Base-by-base conservation (phyloP, 2,329 filamentous ascomycete genomes). In the Emergomyces pasteurianus region DNA sequence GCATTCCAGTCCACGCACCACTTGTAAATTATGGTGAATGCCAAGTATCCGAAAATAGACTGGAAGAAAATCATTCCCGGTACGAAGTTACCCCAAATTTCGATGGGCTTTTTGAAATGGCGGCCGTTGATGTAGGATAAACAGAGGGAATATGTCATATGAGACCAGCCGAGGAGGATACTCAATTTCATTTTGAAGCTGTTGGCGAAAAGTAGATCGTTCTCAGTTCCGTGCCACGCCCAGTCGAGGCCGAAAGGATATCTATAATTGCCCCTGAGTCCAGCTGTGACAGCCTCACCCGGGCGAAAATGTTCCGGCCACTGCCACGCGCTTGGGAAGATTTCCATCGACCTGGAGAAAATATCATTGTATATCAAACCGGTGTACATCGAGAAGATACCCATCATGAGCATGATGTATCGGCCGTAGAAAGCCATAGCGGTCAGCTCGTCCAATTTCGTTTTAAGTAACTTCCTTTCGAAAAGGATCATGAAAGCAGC, bases 171-270 rank as follows among this genome's bases (percentile, higher is more conserved):
- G 66, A 99, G 83, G 66, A 99, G 84, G 72, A 99, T 96, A 79
- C 90, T 95, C 78, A 99, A 89, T 82, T 99, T 99, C 94, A 99
- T 99, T 86, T 99, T 99, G 83, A 94, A 95, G 76, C 89, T 95
- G 87, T 99, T 99, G 74, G 85, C 88, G 79, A 99, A 99, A 57
- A 99, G 83, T 23, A 99, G 82, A 63, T 95, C 88, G 70, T 99
- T 99, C 70, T 97, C 92, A 14, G 91, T 88, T 63, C 88, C 91
- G 73, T 99, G 95, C 94, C 94, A 99, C 71, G 87, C 89, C 86
- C 87, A 96, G 72, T 99, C 94, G 63, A 99, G 78, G 67, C 94
- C 94, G 71, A 99, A 96, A 18, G 95, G 92, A 74, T 96, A 99
- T 58, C 91, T 87, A 76, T 96, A 92, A 62, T 82, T 83, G 55